Percentiles rank a stretch among this genome's conserved stretches.
These are phyloP conservation scores for Mrakia hoshinonis DNA, from an alignment of 768 basidiomycete genomes.

Conservation along the genomic window DNA sequence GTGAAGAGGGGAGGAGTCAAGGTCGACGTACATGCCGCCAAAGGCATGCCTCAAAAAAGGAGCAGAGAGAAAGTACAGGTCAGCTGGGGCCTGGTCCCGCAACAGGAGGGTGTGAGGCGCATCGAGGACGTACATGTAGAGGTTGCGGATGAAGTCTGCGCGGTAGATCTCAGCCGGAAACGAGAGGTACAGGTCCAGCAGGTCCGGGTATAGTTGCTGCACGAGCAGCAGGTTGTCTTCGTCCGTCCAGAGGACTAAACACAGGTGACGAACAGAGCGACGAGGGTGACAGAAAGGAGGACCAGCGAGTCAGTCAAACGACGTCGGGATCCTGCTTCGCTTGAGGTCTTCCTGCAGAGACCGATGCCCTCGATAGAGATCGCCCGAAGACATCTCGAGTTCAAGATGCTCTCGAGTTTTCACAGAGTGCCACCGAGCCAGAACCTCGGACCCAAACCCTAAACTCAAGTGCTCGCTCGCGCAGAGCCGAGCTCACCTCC, in stretches of 20 bases:
- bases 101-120: neutral
- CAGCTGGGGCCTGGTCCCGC: neutral
- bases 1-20: conserved; percentile 25
- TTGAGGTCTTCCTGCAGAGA: no score
- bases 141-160: conserved; percentile 32
- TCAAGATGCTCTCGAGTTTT: no score
- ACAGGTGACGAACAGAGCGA: neutral
- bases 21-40: conserved; percentile 31
- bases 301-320: neutral
- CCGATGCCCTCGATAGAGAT: no score
- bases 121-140: conserved; percentile 31
- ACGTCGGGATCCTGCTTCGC: neutral
- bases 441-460: no score
- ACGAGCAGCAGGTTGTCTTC: conserved; percentile 29
- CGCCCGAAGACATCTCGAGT: no score
- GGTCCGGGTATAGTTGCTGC: conserved; percentile 24
- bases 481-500: conserved; percentile 17
- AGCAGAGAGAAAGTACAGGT: neutral
- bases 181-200: conserved; percentile 28
- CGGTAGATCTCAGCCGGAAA: conserved; percentile 30
- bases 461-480: no score
- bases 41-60: neutral
- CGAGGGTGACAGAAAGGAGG: neutral
- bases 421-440: no score
- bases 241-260: conserved; percentile 32